Conservation (phyloP, 129 eudicot species). For the Artemisia tridentata region DNA sequence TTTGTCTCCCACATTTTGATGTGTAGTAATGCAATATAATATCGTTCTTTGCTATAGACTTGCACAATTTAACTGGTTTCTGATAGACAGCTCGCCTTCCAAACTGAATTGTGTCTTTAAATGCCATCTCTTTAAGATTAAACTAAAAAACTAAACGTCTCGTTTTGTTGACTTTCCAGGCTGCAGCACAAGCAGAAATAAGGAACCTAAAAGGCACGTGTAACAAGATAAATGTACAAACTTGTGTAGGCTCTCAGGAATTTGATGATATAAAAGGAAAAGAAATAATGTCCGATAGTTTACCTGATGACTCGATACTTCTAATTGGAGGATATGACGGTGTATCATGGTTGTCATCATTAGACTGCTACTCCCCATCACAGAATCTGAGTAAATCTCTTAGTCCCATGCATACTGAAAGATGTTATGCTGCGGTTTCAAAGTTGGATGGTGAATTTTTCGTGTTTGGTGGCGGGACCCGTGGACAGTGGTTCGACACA, state of each 20-base stretch:
- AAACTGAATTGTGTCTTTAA: too few relatives aligned
- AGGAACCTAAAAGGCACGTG: conserved; percentile 37
- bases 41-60: conserved; percentile 5
- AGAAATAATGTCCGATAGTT: conserved; percentile 30
- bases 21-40: not conserved
- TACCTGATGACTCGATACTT: conserved; percentile 41
- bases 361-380: conserved; percentile 61
- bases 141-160: too few relatives aligned
- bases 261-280: conserved; percentile 3
- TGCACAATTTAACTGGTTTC: conserved; percentile 8
- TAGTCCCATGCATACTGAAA: conserved; percentile 51
- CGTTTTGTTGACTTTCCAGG: conserved; percentile 34
- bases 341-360: conserved; percentile 47
- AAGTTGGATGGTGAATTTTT: conserved; percentile 56
- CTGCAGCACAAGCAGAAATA: conserved; percentile 51
- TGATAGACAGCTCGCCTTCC: not conserved
- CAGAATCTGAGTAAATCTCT: conserved; percentile 42
- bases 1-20: not conserved
- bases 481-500: conserved; percentile 65
- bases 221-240: conserved; percentile 13
- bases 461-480: conserved; percentile 76
- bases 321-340: conserved; percentile 84
- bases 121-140: too few relatives aligned
- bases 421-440: conserved; percentile 61
- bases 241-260: conserved; percentile 22